Conservation (phyloP, 1,284 basidiomycete species). For the Leucoagaricus sp. region DNA sequence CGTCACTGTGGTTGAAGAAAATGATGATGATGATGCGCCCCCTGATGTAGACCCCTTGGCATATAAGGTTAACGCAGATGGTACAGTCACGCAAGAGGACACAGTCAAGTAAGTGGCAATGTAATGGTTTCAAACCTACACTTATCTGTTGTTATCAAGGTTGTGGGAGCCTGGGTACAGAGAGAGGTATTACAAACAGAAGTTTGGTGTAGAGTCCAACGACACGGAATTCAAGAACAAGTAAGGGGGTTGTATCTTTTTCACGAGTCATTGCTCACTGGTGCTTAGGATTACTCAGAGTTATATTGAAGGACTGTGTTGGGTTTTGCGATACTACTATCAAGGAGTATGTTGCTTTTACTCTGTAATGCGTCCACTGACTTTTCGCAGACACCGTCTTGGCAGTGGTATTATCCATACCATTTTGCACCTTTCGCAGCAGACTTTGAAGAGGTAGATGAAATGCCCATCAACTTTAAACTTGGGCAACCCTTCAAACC, state of each 20-base stretch:
- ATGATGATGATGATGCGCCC: constrained; percentile 54
- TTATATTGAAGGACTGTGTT: constrained; percentile 94
- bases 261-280: constrained; percentile 11
- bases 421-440: constrained; percentile 98
- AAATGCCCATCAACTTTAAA: constrained; percentile 81
- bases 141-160: constrained; percentile 39
- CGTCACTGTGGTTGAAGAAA: constrained; percentile 38
- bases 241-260: constrained; percentile 46
- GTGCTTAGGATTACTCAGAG: constrained; percentile 68
- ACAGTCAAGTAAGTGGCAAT: constrained; percentile 75
- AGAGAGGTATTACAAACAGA: constrained; percentile 93
- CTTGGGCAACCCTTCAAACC: constrained; percentile 92
- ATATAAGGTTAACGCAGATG: constrained; percentile 83
- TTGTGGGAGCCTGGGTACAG: constrained; percentile 95
- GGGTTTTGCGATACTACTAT: constrained; percentile 98
- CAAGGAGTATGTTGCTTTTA: constrained; percentile 74
- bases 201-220: constrained; percentile 81
- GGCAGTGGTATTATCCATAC: constrained; percentile 99
- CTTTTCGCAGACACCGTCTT: constrained; percentile 80
- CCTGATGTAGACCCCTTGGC: constrained; percentile 43
- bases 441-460: constrained; percentile 84
- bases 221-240: constrained; percentile 76
- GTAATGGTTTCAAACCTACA: not conserved
- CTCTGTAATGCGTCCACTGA: constrained; percentile 10
- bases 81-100: constrained; percentile 91